A percentile compares a stretch with the other conserved stretches of the same genome.
phyloP scores from a whole-genome alignment of 2,329 filamentous ascomycete genomes.

The Aureobasidium sp. region DNA sequence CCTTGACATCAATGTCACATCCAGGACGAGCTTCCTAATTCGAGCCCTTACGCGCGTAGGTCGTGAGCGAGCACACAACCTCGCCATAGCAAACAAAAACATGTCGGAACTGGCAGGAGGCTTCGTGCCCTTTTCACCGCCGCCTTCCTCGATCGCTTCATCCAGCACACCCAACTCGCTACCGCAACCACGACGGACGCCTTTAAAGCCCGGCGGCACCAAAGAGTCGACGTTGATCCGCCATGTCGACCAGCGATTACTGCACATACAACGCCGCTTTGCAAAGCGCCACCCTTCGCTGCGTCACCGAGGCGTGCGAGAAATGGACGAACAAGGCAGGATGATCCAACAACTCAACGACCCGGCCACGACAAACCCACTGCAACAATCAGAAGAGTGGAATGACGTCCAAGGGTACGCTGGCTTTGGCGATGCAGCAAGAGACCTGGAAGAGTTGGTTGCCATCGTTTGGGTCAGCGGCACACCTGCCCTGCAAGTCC shows the following conservation, averaged over 20 bases:
- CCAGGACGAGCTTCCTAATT: constrained; percentile 7
- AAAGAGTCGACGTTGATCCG: constrained; percentile 54
- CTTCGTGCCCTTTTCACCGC: constrained; percentile 36
- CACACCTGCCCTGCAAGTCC: constrained; percentile 74
- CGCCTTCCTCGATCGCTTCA: constrained; percentile 40
- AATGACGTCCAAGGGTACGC: constrained; percentile 46
- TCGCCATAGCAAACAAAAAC: background rate
- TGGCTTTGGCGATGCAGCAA: constrained; percentile 62
- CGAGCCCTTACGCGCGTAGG: background rate
- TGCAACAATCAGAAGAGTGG: constrained; percentile 29
- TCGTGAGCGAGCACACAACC: no score
- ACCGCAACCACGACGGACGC: constrained; percentile 46
- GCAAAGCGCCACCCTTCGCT: constrained; percentile 37
- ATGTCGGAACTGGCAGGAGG: constrained; percentile 13
- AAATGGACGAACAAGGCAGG: constrained; percentile 17
- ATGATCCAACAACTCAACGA: constrained; percentile 15
- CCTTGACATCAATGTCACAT: background rate
- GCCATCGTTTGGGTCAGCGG: constrained; percentile 82
- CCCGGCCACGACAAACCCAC: constrained; percentile 14
- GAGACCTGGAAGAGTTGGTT: constrained; percentile 66
- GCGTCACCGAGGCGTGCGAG: constrained; percentile 22
- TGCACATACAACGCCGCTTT: constrained; percentile 46
- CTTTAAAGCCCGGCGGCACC: constrained; percentile 48
- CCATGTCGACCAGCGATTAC: constrained; percentile 48
- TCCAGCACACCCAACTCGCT: constrained; percentile 39